phyloP scores from a whole-genome alignment of 1,139 yeast genomes.

The Magnusiomyces clavatus region DNA sequence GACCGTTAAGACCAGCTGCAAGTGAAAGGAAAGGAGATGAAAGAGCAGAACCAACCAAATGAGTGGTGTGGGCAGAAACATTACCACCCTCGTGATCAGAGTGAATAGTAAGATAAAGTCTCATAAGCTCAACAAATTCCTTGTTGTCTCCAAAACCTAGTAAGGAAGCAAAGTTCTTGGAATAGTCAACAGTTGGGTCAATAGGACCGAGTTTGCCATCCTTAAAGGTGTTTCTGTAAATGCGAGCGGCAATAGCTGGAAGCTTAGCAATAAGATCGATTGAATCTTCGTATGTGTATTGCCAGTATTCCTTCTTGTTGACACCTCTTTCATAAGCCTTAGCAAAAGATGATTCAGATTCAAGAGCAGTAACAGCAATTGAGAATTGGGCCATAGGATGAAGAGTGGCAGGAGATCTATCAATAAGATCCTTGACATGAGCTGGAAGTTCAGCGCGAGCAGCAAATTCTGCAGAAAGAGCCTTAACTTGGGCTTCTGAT shows the following conservation, averaged over 20 bases:
- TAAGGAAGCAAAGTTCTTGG: conserved; percentile 82
- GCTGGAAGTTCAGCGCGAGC: conserved; percentile 51
- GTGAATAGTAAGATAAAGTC: conserved; percentile 93
- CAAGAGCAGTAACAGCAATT: conserved; percentile 57
- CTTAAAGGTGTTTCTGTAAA: conserved; percentile 58
- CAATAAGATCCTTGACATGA: conserved; percentile 46
- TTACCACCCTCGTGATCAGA: conserved; percentile 99
- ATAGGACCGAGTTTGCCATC: conserved; percentile 73
- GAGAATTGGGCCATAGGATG: conserved; percentile 71
- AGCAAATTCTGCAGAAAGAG: conserved; percentile 48
- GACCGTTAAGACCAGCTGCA: conserved; percentile 94
- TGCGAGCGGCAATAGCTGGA: conserved; percentile 58
- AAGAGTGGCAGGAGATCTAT: conserved; percentile 47
- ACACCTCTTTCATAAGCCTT: conserved; percentile 65
- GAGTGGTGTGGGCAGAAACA: conserved; percentile 97
- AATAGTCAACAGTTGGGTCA: conserved; percentile 76
- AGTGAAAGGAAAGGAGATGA: conserved; percentile 90
- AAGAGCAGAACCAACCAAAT: conserved; percentile 93
- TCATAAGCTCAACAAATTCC: conserved; percentile 85
- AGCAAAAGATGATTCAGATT: conserved; percentile 52
- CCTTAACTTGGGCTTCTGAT: conserved; percentile 45
- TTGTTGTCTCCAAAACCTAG: conserved; percentile 76
- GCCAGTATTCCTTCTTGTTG: conserved; percentile 62
- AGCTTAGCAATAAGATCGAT: conserved; percentile 57
- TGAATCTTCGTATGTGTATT: conserved; percentile 57